Conservation (phyloP, 192 early-diverging fungal genomes). For the Backusella sp. region DNA sequence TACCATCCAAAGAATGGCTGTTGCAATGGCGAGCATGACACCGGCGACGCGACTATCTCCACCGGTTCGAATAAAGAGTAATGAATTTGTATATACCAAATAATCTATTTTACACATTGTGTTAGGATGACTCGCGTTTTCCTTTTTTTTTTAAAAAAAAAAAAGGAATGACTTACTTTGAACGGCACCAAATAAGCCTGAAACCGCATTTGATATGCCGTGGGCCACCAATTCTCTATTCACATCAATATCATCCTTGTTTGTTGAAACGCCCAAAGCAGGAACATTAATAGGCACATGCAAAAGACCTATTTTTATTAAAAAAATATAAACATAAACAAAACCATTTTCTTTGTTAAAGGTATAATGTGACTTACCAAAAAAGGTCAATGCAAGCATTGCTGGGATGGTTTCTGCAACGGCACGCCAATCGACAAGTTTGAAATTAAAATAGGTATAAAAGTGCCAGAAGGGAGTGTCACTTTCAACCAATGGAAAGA, state of each 20-base stretch:
- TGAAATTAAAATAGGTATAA: conserved; percentile 78
- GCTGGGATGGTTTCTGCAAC: conserved; percentile 76
- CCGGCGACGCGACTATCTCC: conserved; percentile 87
- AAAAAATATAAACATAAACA: not conserved
- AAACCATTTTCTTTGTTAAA: too few species aligned
- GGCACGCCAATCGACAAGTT: conserved; percentile 64
- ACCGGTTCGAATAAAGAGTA: conserved; percentile 92
- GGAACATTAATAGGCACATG: conserved; percentile 99
- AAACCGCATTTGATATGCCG: conserved; percentile 83
- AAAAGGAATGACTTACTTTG: conserved; percentile 53
- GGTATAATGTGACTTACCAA: conserved; percentile 45
- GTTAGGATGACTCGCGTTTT: not conserved
- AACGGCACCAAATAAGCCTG: conserved; percentile 75
- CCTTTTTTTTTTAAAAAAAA: not conserved
- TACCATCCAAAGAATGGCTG: conserved; percentile 72
- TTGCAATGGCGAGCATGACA: conserved; percentile 74
- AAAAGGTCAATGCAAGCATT: conserved; percentile 91
- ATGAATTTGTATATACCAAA: conserved; percentile 88
- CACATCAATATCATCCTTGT: conserved; percentile 83
- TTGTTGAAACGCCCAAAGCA: conserved; percentile 88
- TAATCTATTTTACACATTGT: conserved; percentile 55
- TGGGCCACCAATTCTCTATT: conserved; percentile 93
- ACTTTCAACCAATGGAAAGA: conserved; percentile 75
- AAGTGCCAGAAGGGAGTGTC: conserved; percentile 85
- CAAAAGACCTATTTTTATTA: conserved; percentile 59